Evolutionary conservation across 306 rosid species (phyloP), one percentile per base, ranked within the genome.

Genomic region (Glycine soja): DNA sequence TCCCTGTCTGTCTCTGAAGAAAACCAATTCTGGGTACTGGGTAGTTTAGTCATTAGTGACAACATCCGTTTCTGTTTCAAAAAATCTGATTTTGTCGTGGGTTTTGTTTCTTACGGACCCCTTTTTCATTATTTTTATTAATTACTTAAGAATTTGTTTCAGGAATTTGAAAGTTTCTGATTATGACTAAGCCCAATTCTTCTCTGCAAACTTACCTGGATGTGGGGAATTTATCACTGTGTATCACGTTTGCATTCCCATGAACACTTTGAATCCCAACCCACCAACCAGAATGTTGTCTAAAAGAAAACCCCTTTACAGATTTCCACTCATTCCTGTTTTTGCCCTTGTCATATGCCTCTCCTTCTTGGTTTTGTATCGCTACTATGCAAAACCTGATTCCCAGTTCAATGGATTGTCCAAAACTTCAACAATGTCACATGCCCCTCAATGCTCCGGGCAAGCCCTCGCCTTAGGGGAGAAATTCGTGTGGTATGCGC

Each of bases 401-500:
- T 80, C 86, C 45, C 69, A 77, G 65, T 16, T 54, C 15, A 50
- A 59, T 65, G 48, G 54, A 30, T 64, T 86, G 0, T 75, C 88
- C 78, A 43, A 67, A 42, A 63, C 78, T 52, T 43, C 19, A 7
- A 30, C 19, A 7, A 30, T 7, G 24, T 30, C 85, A 13, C 59
- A 53, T 14, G 63, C 83, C 47, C 76, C 63, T 42, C 84, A 63
- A 40, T 91, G 99, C 79, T 73, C 88, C 6, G n/a, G 43, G 70
- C 91, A 74, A 57, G 77, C 89, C 52, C 47, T 79, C 1, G 32
- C 68, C 8, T 58, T 66, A 40, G 86, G 89, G 11, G 89, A 85
- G 67, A 93, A 67, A 63, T 95, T 93, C 88, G 74, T 93, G 71
- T 89, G 88, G 87, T 93, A 91, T 71, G 98, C 97, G 0, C 98